phyloP scores from a whole-genome alignment of 768 basidiomycete species.

The Neoboletus magnificus region DNA sequence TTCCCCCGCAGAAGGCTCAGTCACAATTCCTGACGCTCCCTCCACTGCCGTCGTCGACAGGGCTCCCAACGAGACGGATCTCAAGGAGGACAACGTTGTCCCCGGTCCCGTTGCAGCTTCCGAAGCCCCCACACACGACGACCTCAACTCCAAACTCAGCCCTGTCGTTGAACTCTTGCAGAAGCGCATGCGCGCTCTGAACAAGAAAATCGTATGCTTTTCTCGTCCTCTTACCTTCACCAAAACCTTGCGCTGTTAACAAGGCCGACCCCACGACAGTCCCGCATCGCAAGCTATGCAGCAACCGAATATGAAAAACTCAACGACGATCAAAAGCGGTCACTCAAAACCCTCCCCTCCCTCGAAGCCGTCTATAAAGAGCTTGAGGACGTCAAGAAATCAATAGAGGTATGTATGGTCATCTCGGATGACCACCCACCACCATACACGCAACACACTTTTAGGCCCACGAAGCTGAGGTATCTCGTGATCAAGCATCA shows the following conservation, averaged over 20 bases:
- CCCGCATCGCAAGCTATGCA: slow-evolving; percentile 70
- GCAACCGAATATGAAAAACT: slow-evolving; percentile 65
- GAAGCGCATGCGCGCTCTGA: slow-evolving; percentile 72
- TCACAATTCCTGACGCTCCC: slow-evolving; percentile 42
- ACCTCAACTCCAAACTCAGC: slow-evolving; percentile 49
- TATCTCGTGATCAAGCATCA: slow-evolving; percentile 50
- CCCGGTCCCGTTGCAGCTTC: slow-evolving; percentile 43
- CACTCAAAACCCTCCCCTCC: slow-evolving; percentile 65
- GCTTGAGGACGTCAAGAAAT: slow-evolving; percentile 78
- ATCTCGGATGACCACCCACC: neutral
- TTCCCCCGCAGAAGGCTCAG: slow-evolving; percentile 40
- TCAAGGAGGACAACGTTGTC: slow-evolving; percentile 45
- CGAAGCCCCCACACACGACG: slow-evolving; percentile 44
- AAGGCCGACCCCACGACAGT: slow-evolving; percentile 39
- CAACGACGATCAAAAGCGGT: slow-evolving; percentile 84
- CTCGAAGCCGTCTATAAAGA: slow-evolving; percentile 82
- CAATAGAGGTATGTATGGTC: slow-evolving; percentile 70
- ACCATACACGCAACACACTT: neutral
- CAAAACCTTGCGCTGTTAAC: slow-evolving; percentile 9
- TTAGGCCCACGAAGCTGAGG: slow-evolving; percentile 64
- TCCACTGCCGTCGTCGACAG: slow-evolving; percentile 48
- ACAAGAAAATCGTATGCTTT: slow-evolving; percentile 77
- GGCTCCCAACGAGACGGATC: slow-evolving; percentile 45
- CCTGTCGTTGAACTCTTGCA: slow-evolving; percentile 75
- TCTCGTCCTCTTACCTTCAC: slow-evolving; percentile 7